Conservation (phyloP, 768 basidiomycete genomes). For the Suillus lakei region DNA sequence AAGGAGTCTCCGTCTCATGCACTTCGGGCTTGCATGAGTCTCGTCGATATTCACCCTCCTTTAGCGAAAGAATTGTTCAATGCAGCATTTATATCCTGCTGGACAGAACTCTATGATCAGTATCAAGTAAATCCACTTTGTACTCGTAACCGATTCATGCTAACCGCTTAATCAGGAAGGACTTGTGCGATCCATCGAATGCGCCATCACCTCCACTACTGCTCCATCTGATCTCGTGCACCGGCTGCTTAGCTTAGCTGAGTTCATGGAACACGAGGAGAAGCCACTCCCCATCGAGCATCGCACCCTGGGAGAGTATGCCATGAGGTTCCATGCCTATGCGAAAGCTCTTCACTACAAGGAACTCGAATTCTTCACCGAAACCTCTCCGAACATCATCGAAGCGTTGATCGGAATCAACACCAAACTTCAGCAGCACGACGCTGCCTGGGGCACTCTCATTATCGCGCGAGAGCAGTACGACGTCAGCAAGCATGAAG, state of each 20-base stretch:
- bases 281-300: slow-evolving; percentile 94
- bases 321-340: slow-evolving; percentile 91
- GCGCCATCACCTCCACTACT: slow-evolving; percentile 75
- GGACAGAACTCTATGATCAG: slow-evolving; percentile 93
- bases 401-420: slow-evolving; percentile 96
- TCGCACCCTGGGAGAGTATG: slow-evolving; percentile 91
- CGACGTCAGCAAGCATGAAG: slow-evolving; percentile 90
- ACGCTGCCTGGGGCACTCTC: slow-evolving; percentile 97
- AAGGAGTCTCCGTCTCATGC: slow-evolving; percentile 98
- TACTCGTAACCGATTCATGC: slow-evolving; percentile 1
- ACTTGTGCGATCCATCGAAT: slow-evolving; percentile 87
- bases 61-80: slow-evolving; percentile 96
- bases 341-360: slow-evolving; percentile 99
- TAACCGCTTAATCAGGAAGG: slow-evolving; percentile 70
- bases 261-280: slow-evolving; percentile 99
- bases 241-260: slow-evolving; percentile 89
- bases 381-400: slow-evolving; percentile 88
- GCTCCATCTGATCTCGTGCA: slow-evolving; percentile 91
- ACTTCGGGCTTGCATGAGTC: slow-evolving; percentile 92
- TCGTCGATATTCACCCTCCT: slow-evolving; percentile 90
- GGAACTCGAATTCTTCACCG: slow-evolving; percentile 94
- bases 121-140: slow-evolving; percentile 71
- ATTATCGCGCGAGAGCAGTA: slow-evolving; percentile 89
- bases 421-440: slow-evolving; percentile 94
- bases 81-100: slow-evolving; percentile 97